These are phyloP conservation scores for Ogataea populi-albae DNA, from an alignment of 805 yeast genomes.

Conservation along the genomic window DNA sequence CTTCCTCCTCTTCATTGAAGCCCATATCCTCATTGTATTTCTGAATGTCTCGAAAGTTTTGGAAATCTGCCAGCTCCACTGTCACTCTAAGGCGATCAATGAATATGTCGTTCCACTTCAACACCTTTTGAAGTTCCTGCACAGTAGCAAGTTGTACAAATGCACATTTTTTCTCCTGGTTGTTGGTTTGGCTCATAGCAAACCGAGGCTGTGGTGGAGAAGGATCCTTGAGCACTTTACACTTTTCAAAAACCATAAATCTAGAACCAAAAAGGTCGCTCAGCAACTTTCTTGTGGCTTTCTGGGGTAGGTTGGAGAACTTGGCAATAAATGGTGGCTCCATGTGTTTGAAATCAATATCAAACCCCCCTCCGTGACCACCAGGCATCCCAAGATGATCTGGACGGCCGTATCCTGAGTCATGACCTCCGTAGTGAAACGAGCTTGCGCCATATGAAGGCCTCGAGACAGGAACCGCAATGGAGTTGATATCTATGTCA, in stretches of 20 bases:
- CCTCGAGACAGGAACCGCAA: constrained; percentile 42
- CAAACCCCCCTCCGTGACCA: constrained; percentile 15
- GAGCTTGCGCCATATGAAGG: constrained; percentile 8
- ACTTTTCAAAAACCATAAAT: constrained; percentile 54
- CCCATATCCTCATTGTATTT: constrained; percentile 27
- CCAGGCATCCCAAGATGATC: constrained; percentile 3
- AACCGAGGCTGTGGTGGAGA: constrained; percentile 26
- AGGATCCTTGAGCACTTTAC: constrained; percentile 49
- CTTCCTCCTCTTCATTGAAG: constrained; percentile 28
- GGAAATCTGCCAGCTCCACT: constrained; percentile 36
- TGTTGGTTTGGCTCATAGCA: constrained; percentile 42
- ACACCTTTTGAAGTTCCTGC: constrained; percentile 53
- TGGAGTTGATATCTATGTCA: constrained; percentile 61
- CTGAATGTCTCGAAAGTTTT: constrained; percentile 37
- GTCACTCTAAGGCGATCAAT: constrained; percentile 35
- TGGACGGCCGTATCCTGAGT: constrained; percentile 7
- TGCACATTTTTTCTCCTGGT: constrained; percentile 52
- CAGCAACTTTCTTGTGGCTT: constrained; percentile 48
- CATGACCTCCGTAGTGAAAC: constrained; percentile 9
- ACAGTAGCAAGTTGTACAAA: constrained; percentile 55
- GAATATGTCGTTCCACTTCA: constrained; percentile 60
- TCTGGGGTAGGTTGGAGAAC: constrained; percentile 56
- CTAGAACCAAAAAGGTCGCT: constrained; percentile 63
- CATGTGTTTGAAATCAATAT: constrained; percentile 7
- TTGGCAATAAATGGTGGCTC: constrained; percentile 67